Conservation (phyloP, 805 yeast genomes). For the Myxozyma monticola region DNA sequence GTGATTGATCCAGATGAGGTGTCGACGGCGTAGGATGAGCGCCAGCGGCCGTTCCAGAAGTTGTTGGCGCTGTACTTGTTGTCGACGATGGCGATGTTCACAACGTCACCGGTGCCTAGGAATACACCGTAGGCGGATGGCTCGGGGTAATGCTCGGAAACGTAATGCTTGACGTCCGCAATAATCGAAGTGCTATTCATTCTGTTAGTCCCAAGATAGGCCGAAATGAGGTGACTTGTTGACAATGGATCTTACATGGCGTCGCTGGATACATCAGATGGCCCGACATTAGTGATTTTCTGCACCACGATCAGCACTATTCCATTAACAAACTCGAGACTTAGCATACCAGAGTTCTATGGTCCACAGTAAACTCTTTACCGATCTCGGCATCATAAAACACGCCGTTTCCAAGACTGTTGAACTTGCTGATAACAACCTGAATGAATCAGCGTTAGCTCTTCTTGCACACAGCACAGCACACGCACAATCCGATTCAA, state of each 20-base stretch:
- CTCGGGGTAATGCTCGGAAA: slow-evolving; percentile 66
- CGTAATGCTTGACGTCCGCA: slow-evolving; percentile 50
- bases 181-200: slow-evolving; percentile 34
- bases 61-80: slow-evolving; percentile 71
- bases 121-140: slow-evolving; percentile 49
- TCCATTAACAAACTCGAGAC: neutral
- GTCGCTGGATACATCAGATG: slow-evolving; percentile 34
- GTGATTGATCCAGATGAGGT: slow-evolving; percentile 38
- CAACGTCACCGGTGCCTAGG: slow-evolving; percentile 38
- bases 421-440: slow-evolving; percentile 51
- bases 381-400: slow-evolving; percentile 55
- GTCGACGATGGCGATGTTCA: slow-evolving; percentile 62
- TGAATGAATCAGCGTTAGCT: slow-evolving; percentile 14
- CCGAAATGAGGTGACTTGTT: neutral
- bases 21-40: slow-evolving; percentile 57
- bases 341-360: slow-evolving; percentile 34
- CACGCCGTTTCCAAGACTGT: slow-evolving; percentile 47
- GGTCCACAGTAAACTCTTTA: slow-evolving; percentile 60
- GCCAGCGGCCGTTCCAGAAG: slow-evolving; percentile 89
- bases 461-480: neutral
- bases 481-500: too few relatives aligned
- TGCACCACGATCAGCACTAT: slow-evolving; percentile 35
- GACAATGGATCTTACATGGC: slow-evolving; percentile 14
- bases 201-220: slow-evolving; percentile 18
- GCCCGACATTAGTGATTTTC: slow-evolving; percentile 55